Percentiles rank a stretch among this genome's conserved stretches.
Evolutionary conservation across 352 stramenopile genomes (phyloP).

Genomic region (Pythium plurisporium): DNA sequence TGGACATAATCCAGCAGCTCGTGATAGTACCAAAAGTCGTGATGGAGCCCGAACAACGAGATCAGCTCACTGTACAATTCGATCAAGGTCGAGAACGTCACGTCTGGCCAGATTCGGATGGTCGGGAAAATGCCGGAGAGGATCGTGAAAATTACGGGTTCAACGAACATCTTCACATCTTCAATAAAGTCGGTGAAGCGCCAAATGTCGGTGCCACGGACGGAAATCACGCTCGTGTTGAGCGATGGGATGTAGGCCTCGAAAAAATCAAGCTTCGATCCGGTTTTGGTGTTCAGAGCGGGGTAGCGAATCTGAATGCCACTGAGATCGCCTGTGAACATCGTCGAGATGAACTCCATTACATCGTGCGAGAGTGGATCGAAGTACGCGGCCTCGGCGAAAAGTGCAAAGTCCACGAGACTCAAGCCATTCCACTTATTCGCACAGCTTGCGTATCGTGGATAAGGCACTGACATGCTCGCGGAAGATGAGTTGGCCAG

Average conservation of each 20-base stretch:
- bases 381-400: slow-evolving; percentile 88
- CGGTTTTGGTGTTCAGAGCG: slow-evolving; percentile 72
- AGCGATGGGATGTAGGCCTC: slow-evolving; percentile 70
- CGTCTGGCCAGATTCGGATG: slow-evolving; percentile 89
- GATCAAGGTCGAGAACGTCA: slow-evolving; percentile 84
- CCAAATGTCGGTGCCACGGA: slow-evolving; percentile 87
- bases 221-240: slow-evolving; percentile 84
- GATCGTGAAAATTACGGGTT: slow-evolving; percentile 88
- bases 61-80: slow-evolving; percentile 86
- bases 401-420: slow-evolving; percentile 78
- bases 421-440: slow-evolving; percentile 74
- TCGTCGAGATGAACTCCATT: slow-evolving; percentile 54
- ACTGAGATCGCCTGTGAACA: slow-evolving; percentile 47
- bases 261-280: slow-evolving; percentile 84
- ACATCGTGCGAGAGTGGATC: slow-evolving; percentile 79
- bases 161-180: slow-evolving; percentile 90
- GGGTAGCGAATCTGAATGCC: slow-evolving; percentile 56
- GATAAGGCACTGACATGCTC: slow-evolving; percentile 37
- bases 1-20: slow-evolving; percentile 81
- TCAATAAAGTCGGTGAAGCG: slow-evolving; percentile 89
- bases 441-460: slow-evolving; percentile 68
- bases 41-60: slow-evolving; percentile 81
- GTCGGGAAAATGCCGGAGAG: slow-evolving; percentile 87
- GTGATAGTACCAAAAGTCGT: slow-evolving; percentile 86
- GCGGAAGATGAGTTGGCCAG: slow-evolving; percentile 38